Conservation (phyloP, 805 yeast species). For the Debaryomyces castellii region DNA sequence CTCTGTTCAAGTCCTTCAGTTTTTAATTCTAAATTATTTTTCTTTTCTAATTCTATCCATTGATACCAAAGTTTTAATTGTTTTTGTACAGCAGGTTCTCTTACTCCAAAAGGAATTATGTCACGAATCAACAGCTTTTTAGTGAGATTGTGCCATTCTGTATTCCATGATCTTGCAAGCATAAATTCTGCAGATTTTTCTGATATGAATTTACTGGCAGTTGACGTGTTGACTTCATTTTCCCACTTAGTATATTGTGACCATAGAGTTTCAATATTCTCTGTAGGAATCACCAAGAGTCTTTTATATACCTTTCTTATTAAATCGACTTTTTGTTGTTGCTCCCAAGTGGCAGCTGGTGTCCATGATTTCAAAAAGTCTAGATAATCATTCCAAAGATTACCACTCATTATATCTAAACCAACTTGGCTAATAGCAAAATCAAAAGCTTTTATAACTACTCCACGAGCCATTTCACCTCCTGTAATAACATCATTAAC, state of each 20-base stretch:
- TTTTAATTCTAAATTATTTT: constrained; percentile 63
- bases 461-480: constrained; percentile 74
- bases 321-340: constrained; percentile 74
- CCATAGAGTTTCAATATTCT: constrained; percentile 79
- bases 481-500: constrained; percentile 71
- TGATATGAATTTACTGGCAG: constrained; percentile 81
- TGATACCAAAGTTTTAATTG: constrained; percentile 61
- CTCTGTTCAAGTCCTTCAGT: constrained; percentile 53
- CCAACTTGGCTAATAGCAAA: constrained; percentile 80
- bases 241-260: constrained; percentile 79
- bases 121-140: constrained; percentile 46
- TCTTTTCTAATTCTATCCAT: constrained; percentile 80
- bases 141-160: constrained; percentile 65
- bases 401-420: constrained; percentile 66
- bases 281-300: constrained; percentile 73
- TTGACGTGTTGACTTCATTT: constrained; percentile 65
- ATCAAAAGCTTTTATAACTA: constrained; percentile 79
- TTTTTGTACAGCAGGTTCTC: constrained; percentile 18
- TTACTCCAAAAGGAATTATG: constrained; percentile 26
- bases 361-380: constrained; percentile 75
- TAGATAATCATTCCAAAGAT: constrained; percentile 81
- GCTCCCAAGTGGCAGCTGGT: constrained; percentile 80
- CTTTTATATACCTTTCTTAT: constrained; percentile 71
- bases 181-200: constrained; percentile 83
- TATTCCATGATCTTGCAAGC: constrained; percentile 77